Percentiles rank a stretch among this genome's conserved stretches.
These are phyloP conservation scores for Rhytidhysteron rufulum DNA, from an alignment of 2,329 filamentous ascomycete genomes.

Conservation along the genomic window DNA sequence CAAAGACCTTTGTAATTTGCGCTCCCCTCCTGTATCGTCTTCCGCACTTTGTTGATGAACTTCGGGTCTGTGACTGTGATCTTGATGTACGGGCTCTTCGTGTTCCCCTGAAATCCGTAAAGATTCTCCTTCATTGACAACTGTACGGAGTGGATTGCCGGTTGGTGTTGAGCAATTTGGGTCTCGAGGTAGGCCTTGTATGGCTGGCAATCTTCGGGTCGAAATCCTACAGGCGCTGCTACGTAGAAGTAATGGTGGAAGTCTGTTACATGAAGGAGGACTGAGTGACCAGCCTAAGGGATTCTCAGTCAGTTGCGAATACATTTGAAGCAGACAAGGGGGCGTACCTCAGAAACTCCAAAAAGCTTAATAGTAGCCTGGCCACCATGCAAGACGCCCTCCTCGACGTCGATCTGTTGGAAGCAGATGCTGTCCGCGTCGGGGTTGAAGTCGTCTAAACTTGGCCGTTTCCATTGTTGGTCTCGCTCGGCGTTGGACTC, in stretches of 20 bases:
- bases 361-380: slow-evolving; percentile 83
- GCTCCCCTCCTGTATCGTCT: slow-evolving; percentile 67
- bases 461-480: slow-evolving; percentile 79
- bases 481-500: slow-evolving; percentile 87
- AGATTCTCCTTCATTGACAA: slow-evolving; percentile 86
- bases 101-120: slow-evolving; percentile 90
- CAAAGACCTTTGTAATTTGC: slow-evolving; percentile 92
- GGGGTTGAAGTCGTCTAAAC: slow-evolving; percentile 59
- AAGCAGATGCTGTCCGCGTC: slow-evolving; percentile 72
- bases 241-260: slow-evolving; percentile 97
- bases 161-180: slow-evolving; percentile 67
- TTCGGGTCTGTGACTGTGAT: slow-evolving; percentile 90
- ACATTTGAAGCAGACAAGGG: background rate
- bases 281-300: slow-evolving; percentile 70
- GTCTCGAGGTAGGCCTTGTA: slow-evolving; percentile 80
- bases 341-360: slow-evolving; percentile 73
- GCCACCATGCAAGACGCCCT: slow-evolving; percentile 76
- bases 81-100: slow-evolving; percentile 87
- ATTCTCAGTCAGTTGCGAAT: slow-evolving; percentile 10
- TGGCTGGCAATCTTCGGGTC: slow-evolving; percentile 68
- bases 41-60: slow-evolving; percentile 71
- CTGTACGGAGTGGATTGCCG: slow-evolving; percentile 73
- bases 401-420: slow-evolving; percentile 93
- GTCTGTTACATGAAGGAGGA: slow-evolving; percentile 89
- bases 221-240: slow-evolving; percentile 79